phyloP scores from a whole-genome alignment of 2,329 filamentous ascomycete species.

The Colletotrichum destructivum region DNA sequence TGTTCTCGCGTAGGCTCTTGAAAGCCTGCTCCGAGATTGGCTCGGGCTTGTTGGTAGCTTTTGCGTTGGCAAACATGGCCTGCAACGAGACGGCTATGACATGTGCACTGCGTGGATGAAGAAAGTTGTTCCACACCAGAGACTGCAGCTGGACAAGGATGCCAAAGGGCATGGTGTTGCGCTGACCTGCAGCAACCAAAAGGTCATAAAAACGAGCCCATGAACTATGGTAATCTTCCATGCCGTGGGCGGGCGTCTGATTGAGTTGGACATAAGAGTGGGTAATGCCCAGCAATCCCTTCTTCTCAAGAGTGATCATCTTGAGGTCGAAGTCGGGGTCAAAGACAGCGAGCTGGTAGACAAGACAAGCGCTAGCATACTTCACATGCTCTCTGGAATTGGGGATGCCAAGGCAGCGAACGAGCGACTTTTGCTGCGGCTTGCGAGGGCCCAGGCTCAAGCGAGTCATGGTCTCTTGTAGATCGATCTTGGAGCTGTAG shows the following conservation, averaged over 20 bases:
- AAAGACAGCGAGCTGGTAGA: slow-evolving; percentile 58
- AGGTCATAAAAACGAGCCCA: slow-evolving; percentile 45
- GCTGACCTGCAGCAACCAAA: slow-evolving; percentile 36
- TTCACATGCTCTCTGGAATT: slow-evolving; percentile 49
- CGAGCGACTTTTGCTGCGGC: not conserved
- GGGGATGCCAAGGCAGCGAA: slow-evolving; percentile 43
- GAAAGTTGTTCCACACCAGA: slow-evolving; percentile 74
- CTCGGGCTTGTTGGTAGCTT: slow-evolving; percentile 45
- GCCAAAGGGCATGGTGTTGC: slow-evolving; percentile 62
- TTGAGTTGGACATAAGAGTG: slow-evolving; percentile 43
- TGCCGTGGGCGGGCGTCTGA: not conserved
- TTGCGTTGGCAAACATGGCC: slow-evolving; percentile 47
- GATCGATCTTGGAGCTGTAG: slow-evolving; percentile 49
- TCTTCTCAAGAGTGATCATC: slow-evolving; percentile 45
- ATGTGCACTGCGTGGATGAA: slow-evolving; percentile 68
- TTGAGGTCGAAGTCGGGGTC: slow-evolving; percentile 47
- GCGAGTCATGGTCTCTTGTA: not conserved
- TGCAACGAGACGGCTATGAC: slow-evolving; percentile 62
- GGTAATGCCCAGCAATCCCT: slow-evolving; percentile 31
- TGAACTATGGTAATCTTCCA: slow-evolving; percentile 43
- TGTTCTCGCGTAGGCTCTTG: slow-evolving; percentile 63
- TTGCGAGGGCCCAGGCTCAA: not conserved
- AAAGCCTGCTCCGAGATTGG: slow-evolving; percentile 69
- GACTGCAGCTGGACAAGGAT: slow-evolving; percentile 75
- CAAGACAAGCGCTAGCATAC: slow-evolving; percentile 59